A percentile compares a stretch with the other conserved stretches of the same genome.
These are phyloP conservation scores for Pouteria campechiana DNA, from an alignment of 179 eudicot species.

Conservation along the genomic window DNA sequence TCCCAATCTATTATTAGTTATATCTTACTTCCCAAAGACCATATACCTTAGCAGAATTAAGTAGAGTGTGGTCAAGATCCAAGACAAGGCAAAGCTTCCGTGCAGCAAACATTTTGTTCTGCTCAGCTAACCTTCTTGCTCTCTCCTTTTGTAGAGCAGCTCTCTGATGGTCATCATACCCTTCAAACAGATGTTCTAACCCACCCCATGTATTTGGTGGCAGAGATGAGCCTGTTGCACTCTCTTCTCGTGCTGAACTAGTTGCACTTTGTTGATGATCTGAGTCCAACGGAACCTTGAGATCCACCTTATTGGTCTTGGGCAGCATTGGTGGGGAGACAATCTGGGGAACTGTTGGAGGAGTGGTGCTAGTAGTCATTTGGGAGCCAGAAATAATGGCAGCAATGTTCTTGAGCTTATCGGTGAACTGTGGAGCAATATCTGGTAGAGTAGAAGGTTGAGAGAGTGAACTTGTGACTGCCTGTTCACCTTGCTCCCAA, in stretches of 20 bases:
- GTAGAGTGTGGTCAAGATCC: constrained; percentile 97
- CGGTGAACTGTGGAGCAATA: constrained; percentile 62
- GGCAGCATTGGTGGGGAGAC: constrained; percentile 25
- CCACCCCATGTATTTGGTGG: constrained; percentile 65
- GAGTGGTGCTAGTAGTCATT: constrained; percentile 29
- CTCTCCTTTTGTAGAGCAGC: constrained; percentile 92
- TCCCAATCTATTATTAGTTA: background rate
- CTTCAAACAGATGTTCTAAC: constrained; percentile 85
- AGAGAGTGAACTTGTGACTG: constrained; percentile 21
- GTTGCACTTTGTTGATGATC: constrained; percentile 17
- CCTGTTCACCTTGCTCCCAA: constrained; percentile 32
- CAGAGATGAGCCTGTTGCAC: constrained; percentile 32
- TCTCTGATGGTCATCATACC: constrained; percentile 80
- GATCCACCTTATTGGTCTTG: constrained; percentile 15
- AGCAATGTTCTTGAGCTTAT: constrained; percentile 68
- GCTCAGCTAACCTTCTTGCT: constrained; percentile 81
- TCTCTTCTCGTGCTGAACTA: constrained; percentile 37
- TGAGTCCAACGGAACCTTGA: constrained; percentile 15
- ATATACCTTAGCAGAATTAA: constrained; percentile 92
- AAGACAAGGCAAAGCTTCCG: constrained; percentile 89
- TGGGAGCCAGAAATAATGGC: constrained; percentile 49
- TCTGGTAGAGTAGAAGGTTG: constrained; percentile 39
- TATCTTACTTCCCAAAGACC: background rate
- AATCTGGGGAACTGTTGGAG: constrained; percentile 22
- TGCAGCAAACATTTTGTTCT: constrained; percentile 80